Conservation (phyloP, 305 asterid species). For the Fraxinus sp. region DNA sequence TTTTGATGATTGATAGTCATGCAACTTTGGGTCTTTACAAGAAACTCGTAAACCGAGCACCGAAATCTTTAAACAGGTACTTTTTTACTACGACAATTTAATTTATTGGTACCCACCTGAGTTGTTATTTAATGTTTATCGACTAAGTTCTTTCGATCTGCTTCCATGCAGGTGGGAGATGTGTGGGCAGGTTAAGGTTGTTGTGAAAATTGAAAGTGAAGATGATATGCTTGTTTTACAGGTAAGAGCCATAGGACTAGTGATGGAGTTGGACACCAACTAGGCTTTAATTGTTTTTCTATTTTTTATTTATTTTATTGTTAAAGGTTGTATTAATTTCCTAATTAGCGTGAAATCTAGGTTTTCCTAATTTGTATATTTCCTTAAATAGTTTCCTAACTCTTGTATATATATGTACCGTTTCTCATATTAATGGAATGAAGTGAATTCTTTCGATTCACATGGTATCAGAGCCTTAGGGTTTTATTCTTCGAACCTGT, state of each 20-base stretch:
- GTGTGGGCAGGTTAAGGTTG: constrained; percentile 99
- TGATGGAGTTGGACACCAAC: neutral
- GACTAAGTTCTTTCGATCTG: constrained; percentile 1
- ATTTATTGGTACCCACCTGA: neutral
- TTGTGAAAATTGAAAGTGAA: constrained; percentile 86
- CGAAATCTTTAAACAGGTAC: constrained; percentile 81
- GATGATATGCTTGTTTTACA: constrained; percentile 83
- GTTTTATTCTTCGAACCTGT: no score
- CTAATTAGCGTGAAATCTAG: no score
- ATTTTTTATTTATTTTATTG: neutral
- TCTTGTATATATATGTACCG: no score
- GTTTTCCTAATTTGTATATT: no score
- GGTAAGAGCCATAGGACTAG: constrained; percentile 36
- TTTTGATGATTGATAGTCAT: constrained; percentile 54
- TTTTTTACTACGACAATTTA: constrained; percentile 15
- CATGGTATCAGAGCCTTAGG: no score
- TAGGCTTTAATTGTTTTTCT: neutral
- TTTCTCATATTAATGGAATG: no score
- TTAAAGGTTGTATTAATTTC: no score
- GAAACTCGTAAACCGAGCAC: constrained; percentile 76
- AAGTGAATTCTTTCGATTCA: no score
- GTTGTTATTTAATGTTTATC: neutral
- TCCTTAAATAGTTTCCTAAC: no score
- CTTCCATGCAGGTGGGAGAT: constrained; percentile 86
- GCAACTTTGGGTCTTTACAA: constrained; percentile 94